Percentiles rank a stretch among this genome's conserved stretches.
These are phyloP conservation scores for Mycosarcoma mackinlayi DNA, from an alignment of 1,284 basidiomycete species.

Conservation along the genomic window DNA sequence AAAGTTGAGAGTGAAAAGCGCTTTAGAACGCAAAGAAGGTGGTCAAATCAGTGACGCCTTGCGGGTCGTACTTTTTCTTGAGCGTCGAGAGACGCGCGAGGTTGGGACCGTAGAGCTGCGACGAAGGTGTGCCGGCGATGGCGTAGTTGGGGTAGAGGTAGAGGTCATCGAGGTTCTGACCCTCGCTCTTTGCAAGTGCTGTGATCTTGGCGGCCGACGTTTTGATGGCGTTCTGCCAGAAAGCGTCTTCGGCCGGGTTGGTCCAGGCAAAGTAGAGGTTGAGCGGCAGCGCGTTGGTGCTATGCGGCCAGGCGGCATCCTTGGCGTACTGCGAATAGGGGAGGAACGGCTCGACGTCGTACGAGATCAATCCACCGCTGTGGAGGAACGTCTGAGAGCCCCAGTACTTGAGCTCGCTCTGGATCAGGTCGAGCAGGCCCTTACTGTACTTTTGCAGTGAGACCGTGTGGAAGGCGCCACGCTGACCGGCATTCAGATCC, in stretches of 20 bases:
- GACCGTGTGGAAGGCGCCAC: conserved; percentile 57
- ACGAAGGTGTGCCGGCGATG: conserved; percentile 31
- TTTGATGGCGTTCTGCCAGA: conserved; percentile 46
- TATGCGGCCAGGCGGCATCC: conserved; percentile 51
- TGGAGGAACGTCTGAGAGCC: conserved; percentile 28
- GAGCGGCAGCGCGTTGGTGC: conserved; percentile 50
- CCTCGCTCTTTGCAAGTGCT: conserved; percentile 43
- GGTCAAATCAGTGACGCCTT: conserved; percentile 54
- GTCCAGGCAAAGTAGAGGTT: conserved; percentile 58
- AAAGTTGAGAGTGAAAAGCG: too few relatives aligned
- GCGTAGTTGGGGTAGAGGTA: conserved; percentile 61
- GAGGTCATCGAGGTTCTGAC: conserved; percentile 50
- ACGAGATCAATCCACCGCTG: conserved; percentile 47
- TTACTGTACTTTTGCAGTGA: conserved; percentile 48
- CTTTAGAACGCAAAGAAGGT: conserved; percentile 51
- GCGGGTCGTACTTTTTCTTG: conserved; percentile 45
- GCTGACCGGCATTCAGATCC: conserved; percentile 23
- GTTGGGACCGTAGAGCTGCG: conserved; percentile 44
- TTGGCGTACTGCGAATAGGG: conserved; percentile 37
- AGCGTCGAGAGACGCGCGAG: conserved; percentile 35
- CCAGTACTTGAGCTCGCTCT: conserved; percentile 43
- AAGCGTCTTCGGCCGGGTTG: conserved; percentile 49
- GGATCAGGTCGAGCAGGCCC: conserved; percentile 46
- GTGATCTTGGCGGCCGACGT: conserved; percentile 32
- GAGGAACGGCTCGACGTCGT: conserved; percentile 60